phyloP scores from a whole-genome alignment of 2,329 filamentous ascomycete species.

The Colletotrichum sp. region DNA sequence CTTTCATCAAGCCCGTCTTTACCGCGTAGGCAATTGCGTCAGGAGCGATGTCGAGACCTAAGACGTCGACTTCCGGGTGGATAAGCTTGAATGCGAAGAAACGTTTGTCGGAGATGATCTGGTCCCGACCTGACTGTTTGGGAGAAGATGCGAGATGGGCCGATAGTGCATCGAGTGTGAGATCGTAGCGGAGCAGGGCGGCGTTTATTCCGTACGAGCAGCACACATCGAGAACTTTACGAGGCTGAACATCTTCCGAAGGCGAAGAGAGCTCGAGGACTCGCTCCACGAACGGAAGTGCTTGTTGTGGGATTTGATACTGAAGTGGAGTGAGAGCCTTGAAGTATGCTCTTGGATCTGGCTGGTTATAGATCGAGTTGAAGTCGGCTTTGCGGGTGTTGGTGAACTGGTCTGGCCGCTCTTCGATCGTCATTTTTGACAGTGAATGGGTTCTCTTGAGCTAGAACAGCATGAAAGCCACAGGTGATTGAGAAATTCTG shows the following conservation, averaged over 20 bases:
- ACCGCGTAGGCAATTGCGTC: background rate
- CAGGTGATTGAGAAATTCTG: accelerated
- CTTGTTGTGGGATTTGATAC: constrained; percentile 8
- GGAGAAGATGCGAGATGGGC: background rate
- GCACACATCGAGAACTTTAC: background rate
- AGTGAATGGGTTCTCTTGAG: background rate
- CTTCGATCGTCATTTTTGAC: background rate
- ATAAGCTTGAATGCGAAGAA: background rate
- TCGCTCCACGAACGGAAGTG: background rate
- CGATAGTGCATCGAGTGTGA: background rate
- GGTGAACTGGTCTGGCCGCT: background rate
- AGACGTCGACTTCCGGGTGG: background rate
- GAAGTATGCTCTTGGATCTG: constrained; percentile 5
- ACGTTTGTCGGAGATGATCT: background rate
- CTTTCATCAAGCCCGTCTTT: background rate
- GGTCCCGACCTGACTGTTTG: background rate
- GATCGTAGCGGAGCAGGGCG: background rate
- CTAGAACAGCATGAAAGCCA: too few relatives aligned
- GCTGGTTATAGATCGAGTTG: constrained; percentile 3
- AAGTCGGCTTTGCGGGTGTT: constrained; percentile 8
- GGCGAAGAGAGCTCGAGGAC: background rate
- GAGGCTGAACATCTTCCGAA: background rate
- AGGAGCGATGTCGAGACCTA: background rate
- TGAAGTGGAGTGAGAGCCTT: background rate
- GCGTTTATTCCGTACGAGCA: constrained; percentile 12